Conservation (phyloP, 139 green algal genomes). For the Closterium sp. region DNA sequence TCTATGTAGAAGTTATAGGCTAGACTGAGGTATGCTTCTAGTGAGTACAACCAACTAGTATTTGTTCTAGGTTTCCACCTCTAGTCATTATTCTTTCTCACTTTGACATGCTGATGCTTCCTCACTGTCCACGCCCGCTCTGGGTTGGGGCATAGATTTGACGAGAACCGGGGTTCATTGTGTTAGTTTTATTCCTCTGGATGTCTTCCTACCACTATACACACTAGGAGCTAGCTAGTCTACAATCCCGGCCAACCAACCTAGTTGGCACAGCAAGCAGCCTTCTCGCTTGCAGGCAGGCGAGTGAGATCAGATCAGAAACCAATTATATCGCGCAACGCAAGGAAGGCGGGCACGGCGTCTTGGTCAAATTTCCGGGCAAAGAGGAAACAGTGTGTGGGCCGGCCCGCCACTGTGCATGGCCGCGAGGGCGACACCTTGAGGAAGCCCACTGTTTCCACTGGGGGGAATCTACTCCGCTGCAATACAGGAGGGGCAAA, state of each 20-base stretch:
- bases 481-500: neutral
- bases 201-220: too few species aligned
- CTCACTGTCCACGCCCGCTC: too few species aligned
- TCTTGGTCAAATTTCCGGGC: conserved; percentile 18
- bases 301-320: neutral
- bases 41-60: too few species aligned
- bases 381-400: conserved; percentile 19
- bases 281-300: neutral
- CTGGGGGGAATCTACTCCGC: conserved; percentile 15
- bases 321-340: neutral
- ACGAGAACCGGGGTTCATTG: too few species aligned
- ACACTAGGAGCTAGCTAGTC: neutral
- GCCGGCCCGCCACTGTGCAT: conserved; percentile 16
- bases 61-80: too few species aligned
- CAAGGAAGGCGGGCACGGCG: neutral
- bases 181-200: too few species aligned
- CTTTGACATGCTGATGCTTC: too few species aligned
- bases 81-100: too few species aligned
- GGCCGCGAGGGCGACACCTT: conserved; percentile 7
- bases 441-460: conserved; percentile 20
- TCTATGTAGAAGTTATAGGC: too few species aligned
- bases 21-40: too few species aligned
- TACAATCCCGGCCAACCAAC: neutral
- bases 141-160: too few species aligned
- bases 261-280: neutral